Base-by-base conservation (phyloP, 768 basidiomycete genomes). In the Mycena rebaudengoi region DNA sequence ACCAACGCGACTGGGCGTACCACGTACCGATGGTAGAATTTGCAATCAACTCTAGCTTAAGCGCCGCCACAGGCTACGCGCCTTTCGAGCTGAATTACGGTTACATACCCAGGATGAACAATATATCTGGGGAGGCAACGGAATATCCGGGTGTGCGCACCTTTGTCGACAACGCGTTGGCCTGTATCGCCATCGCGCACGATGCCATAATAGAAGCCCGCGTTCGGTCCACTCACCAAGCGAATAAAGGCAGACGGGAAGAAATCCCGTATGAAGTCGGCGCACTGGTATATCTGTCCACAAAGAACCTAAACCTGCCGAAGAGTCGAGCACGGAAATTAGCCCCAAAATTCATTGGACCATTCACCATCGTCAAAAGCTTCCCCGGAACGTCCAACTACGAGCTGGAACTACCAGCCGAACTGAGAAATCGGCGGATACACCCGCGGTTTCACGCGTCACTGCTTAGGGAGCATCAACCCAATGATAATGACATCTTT, bases 301-400 rank as follows among this genome's bases (percentile, higher is more conserved):
- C 77, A 0, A 56, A 75, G 35, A 79, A 82, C 62, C 61, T 82
- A 0, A 54, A 63, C 2, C 21, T n/a, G n/a, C n/a, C n/a, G n/a
- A n/a, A n/a, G n/a, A n/a, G n/a, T n/a, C n/a, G n/a, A n/a, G n/a
- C n/a, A n/a, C n/a, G n/a, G n/a, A n/a, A n/a, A n/a, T n/a, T n/a
- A n/a, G n/a, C 71, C 0, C 82, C 78, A 0, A 77, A 78, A 44
- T 82, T 65, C 55, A 70, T 83, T 18, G 79, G 83, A 3, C 83
- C 80, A 0, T 83, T 71, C 57, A 57, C 65, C 5, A 71, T 83
- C 0, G 0, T 69, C 0, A 28, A 63, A 7, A 66, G 62, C 1
- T 20, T 62, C 26, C 67, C 68, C 0, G 65, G 54, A 4, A 73
- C 50, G 0, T 78, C 71, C 0, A 75, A 54, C 0, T 81, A 79